phyloP scores from a whole-genome alignment of 805 yeast species.

The Debaryomyces prosopidis region DNA sequence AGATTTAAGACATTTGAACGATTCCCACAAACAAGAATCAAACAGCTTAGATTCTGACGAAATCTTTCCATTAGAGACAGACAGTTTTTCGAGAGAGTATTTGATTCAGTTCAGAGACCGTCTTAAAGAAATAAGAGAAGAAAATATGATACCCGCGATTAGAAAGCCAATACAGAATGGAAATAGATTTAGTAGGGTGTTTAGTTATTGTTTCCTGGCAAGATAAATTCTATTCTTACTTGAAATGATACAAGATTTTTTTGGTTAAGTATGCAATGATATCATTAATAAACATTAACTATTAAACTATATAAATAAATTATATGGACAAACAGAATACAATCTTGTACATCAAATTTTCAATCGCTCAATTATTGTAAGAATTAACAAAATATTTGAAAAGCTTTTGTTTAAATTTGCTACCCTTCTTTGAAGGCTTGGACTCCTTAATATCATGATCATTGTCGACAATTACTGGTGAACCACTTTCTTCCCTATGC shows the following conservation, averaged over 20 bases:
- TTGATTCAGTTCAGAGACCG: neutral
- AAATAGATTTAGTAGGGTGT: neutral
- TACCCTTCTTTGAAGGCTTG: constrained; percentile 8
- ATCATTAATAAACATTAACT: neutral
- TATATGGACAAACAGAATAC: neutral
- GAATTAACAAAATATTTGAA: constrained; percentile 33
- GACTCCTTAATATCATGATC: neutral
- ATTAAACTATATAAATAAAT: neutral
- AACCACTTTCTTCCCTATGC: neutral
- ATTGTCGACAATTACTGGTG: neutral
- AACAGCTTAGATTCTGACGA: neutral
- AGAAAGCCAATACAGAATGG: neutral
- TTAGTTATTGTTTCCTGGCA: neutral
- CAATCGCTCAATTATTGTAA: constrained; percentile 18
- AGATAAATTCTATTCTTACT: neutral
- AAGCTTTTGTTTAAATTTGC: constrained; percentile 19
- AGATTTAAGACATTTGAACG: no score
- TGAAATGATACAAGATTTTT: no score
- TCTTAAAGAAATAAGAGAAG: neutral
- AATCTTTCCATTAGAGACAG: neutral
- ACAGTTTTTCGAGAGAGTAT: neutral
- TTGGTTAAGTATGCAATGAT: neutral
- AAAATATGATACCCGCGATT: neutral
- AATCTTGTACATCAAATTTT: neutral
- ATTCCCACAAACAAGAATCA: neutral